Base-by-base conservation (phyloP, 2,329 filamentous ascomycete genomes). In the Xylaria sp. region DNA sequence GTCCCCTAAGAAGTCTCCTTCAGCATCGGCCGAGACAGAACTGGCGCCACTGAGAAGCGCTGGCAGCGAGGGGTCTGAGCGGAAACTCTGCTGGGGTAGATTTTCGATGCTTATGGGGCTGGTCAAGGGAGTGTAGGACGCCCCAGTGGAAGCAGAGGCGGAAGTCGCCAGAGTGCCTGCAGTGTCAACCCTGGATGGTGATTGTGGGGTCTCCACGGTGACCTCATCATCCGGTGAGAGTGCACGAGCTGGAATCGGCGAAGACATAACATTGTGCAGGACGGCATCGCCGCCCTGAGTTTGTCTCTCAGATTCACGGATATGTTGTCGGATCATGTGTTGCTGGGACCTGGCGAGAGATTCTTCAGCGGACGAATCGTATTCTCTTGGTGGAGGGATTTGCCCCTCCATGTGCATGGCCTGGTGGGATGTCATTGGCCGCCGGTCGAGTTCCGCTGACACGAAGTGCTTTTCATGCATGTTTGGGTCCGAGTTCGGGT, bases 41-140 rank as follows among this genome's bases (percentile, higher is more conserved):
- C 88, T 90, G 9, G 88, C 87, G 12, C 89, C 87, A 66, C 89
- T 91, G 12, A 91, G 82, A 8, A 91, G 80, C 7, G 89, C 88
- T 12, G 89, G 89, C 2, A 91, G 79, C 5, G 89, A 91, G 0
- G 88, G 89, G 62, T 91, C 89, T 2, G 89, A 91, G 65, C 87
- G 87, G 76, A 89, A 90, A 2, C 86, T 85, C 9, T 79, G 79
- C 4, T 81, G 78, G 7, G 77, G 77, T 12, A 76, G 69, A 52
- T 81, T 81, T 62, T 79, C 67, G 2, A 81, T 79, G 23, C 82
- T 83, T 5, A 85, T 78, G 0, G 86, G 86, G 73, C 85, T 88
- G 0, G 86, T 89, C 32, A 88, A 74, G 0, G 87, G 86, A 0
- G 86, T 87, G 9, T 81, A 83, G 4, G 85, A 76, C 2, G 79